Percentiles rank a stretch among this genome's conserved stretches.
These are phyloP conservation scores for Rhamnella rubrinervis DNA, from an alignment of 331 rosid species.

Conservation along the genomic window DNA sequence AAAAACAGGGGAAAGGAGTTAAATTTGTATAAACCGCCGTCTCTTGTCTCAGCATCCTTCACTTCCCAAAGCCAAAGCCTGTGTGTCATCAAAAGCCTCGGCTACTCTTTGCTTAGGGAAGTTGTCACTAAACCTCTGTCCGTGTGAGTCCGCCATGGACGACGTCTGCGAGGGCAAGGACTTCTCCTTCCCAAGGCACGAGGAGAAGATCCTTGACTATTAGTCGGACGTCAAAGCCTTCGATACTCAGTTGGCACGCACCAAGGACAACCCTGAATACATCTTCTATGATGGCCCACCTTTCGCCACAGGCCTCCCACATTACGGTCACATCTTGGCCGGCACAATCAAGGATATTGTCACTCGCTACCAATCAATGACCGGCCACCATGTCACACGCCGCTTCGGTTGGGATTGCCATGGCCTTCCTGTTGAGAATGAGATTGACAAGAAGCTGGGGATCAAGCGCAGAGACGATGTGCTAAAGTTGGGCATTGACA, in stretches of 20 bases:
- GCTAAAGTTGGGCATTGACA: slow-evolving; percentile 65
- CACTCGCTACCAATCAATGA: slow-evolving; percentile 88
- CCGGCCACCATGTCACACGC: slow-evolving; percentile 90
- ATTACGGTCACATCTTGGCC: slow-evolving; percentile 94
- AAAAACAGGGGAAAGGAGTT: no score
- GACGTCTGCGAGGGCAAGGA: slow-evolving; percentile 90
- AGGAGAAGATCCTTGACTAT: slow-evolving; percentile 58
- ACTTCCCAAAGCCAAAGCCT: no score
- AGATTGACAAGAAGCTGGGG: slow-evolving; percentile 71
- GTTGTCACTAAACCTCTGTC: no score
- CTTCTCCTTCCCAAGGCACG: slow-evolving; percentile 74
- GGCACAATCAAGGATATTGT: slow-evolving; percentile 95
- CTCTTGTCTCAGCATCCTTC: no score
- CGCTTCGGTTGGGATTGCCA: slow-evolving; percentile 99
- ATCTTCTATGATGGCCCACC: slow-evolving; percentile 96
- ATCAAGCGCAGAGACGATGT: slow-evolving; percentile 80
- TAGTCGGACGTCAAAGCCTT: slow-evolving; percentile 81
- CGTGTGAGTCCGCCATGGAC: slow-evolving; percentile 47
- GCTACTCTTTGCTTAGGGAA: no score
- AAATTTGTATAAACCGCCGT: no score
- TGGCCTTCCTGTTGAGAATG: slow-evolving; percentile 89
- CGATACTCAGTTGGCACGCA: slow-evolving; percentile 63
- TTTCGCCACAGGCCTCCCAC: slow-evolving; percentile 98
- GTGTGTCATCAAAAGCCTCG: no score
- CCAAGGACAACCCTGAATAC: slow-evolving; percentile 68